Base-by-base conservation (phyloP, 2,329 filamentous ascomycete species). In the Ceratocystis diversiconidia region DNA sequence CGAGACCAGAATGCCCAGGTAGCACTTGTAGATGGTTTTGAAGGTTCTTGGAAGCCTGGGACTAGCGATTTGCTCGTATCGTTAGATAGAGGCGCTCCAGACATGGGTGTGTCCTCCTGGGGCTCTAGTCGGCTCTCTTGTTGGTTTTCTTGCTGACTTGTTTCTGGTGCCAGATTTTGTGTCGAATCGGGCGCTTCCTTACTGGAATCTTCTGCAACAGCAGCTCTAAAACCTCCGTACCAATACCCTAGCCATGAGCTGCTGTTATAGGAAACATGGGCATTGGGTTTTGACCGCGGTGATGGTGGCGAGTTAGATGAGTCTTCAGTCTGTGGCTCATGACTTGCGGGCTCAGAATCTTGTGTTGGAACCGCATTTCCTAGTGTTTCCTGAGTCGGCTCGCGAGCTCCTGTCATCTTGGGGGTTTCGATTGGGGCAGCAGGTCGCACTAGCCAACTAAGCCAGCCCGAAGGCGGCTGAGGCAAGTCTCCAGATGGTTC, bases 1-100 rank as follows among this genome's bases (percentile, higher is more conserved):
- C 80, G 82, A 15, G 86, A 90, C 88, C 88, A 92, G 69, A 92
- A 92, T 0, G 86, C 88, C 89, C 89, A 92, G 0, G 86, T 88
- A 0, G 88, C 87, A 12, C 82, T 82, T 19, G 79, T 77, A 17
- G 80, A 30, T 8, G 61, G 46, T 7, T 41, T 57, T 8, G 52
- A 0, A 25, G 52, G 15, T 15, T 57, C 52, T 57, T 30, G n/a
- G 4, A 22, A 5, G 12, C 25, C 28, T 15, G 22, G 1, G 15
- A 10, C 15, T 22, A 30, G 22, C 52, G 15, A 17, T 6, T 12
- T 10, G 12, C 17, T n/a, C 25, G 52, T 32, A 30, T 32, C 28
- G 10, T 57, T 57, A 30, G 25, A n/a, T 30, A 5, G 25, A 30
- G 52, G 19, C 50, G 25, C 50, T 15, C 15, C 41, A 46, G 43